A percentile compares a stretch with the other conserved stretches of the same genome.
Evolutionary conservation across 2,329 filamentous ascomycete genomes (phyloP).

Genomic region (Fusarium multiceps): DNA sequence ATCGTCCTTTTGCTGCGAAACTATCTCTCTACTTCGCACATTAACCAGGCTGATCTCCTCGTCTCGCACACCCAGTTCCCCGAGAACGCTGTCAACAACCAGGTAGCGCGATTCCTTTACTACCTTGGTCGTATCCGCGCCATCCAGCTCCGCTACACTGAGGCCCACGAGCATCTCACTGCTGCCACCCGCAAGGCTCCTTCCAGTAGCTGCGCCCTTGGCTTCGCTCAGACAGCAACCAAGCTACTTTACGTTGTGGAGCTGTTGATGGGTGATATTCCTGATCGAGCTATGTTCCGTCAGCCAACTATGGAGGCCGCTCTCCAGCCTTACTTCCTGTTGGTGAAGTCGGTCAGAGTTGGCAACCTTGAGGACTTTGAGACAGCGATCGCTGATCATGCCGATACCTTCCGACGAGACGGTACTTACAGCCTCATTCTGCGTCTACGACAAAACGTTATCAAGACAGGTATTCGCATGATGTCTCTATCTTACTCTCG

Average conservation of each 20-base stretch:
- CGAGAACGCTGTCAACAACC: constrained; percentile 93
- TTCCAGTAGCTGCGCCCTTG: constrained; percentile 86
- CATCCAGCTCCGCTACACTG: constrained; percentile 96
- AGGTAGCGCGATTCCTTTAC: constrained; percentile 96
- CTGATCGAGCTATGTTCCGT: constrained; percentile 93
- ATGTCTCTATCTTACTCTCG: constrained; percentile 98
- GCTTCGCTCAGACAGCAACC: constrained; percentile 95
- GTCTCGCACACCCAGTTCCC: constrained; percentile 97
- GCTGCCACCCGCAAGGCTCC: constrained; percentile 96
- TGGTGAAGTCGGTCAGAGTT: constrained; percentile 96
- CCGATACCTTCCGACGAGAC: constrained; percentile 88
- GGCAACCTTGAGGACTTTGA: constrained; percentile 95
- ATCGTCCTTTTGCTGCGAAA: constrained; percentile 95
- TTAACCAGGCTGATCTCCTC: constrained; percentile 94
- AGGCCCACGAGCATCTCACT: constrained; percentile 93
- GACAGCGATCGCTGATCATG: constrained; percentile 83
- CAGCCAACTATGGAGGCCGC: constrained; percentile 87
- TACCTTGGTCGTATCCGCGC: constrained; percentile 96
- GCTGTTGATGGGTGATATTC: constrained; percentile 97
- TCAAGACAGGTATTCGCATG: constrained; percentile 99
- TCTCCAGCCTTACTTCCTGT: constrained; percentile 90
- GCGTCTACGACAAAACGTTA: constrained; percentile 96
- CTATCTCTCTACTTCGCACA: constrained; percentile 95
- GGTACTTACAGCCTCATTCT: constrained; percentile 96
- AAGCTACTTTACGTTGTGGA: constrained; percentile 98